Percentiles rank a stretch among this genome's conserved stretches.
Evolutionary conservation across 108 stramenopile genomes (phyloP).

Genomic region (Parmales sp.): DNA sequence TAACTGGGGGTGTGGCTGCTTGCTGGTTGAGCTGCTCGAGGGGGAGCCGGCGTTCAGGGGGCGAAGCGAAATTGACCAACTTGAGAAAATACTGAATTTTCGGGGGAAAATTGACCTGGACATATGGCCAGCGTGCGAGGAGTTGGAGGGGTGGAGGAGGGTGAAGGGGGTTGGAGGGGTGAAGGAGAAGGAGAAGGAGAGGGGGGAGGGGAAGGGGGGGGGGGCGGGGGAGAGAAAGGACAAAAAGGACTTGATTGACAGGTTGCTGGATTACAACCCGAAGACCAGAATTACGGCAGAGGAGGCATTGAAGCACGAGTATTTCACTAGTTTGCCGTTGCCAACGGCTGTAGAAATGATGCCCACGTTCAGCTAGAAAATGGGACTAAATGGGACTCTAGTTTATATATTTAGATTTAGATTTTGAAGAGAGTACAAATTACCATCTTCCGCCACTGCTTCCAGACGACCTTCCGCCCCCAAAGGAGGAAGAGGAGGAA

Average conservation of each 20-base stretch:
- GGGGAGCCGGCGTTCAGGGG: conserved; percentile 69
- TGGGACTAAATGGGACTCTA: not conserved
- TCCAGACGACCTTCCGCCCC: not conserved
- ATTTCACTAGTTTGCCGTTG: conserved; percentile 24
- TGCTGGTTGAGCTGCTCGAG: conserved; percentile 71
- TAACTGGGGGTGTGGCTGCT: conserved; percentile 71
- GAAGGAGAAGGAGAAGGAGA: conserved; percentile 29
- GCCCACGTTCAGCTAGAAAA: not conserved
- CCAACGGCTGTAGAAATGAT: not conserved
- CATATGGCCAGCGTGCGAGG: not conserved
- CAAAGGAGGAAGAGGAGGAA: not conserved
- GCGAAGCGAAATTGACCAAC: conserved; percentile 60
- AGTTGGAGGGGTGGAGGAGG: conserved; percentile 23
- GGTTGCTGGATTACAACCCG: conserved; percentile 44
- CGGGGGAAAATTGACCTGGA: not conserved
- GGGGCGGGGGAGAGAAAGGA: not conserved
- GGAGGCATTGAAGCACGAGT: conserved; percentile 36
- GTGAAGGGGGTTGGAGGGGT: conserved; percentile 22
- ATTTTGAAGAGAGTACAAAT: not conserved
- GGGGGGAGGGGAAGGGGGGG: not conserved
- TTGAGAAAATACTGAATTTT: conserved; percentile 44
- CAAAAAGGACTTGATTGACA: conserved; percentile 26
- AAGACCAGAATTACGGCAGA: conserved; percentile 40
- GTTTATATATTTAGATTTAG: not conserved
- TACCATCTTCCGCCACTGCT: not conserved